Evolutionary conservation across 306 rosid genomes (phyloP), one percentile per base, ranked within the genome.

Genomic region (Clitoria ternatea): DNA sequence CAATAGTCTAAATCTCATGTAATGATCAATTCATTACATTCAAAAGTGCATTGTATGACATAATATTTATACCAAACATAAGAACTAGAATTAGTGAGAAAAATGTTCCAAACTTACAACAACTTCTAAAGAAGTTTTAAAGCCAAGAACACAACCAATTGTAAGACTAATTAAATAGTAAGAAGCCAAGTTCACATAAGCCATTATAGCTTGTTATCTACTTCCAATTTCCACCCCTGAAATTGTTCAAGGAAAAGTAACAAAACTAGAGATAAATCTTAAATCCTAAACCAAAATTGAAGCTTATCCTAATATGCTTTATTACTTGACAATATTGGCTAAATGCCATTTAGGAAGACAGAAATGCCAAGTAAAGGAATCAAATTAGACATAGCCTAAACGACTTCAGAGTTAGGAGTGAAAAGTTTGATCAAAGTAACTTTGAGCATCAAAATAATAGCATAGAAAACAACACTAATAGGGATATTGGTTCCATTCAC

Each of bases 201-300:
- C 91, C 32, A 89, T 88, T 20, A 86, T 69, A 19, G 39, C 88
- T 80, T 89, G 96, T 91, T 91, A 86, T 80, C 96, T 91, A 70
- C 88, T 86, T 61, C 91, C 96, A 80, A 89, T 89, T 43, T 91
- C 96, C 64, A 86, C 91, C 23, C 88, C 95, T 88, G 70, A 65
- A 56, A 73, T 13, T 15, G 23, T 32, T 36, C 24, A 30, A 6
- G 3, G 5, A 17, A 20, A 18, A 0, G 15, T 15, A 32, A 57
- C 9, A n/a, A 20, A 30, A 42, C 2, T 1, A 17, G 44, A 19
- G 18, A 60, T 47, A n/a, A 60, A 47, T n/a, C n/a, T n/a, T n/a
- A n/a, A n/a, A n/a, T n/a, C n/a, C n/a, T n/a, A n/a, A n/a, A n/a
- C 52, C 49, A 47, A 36, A 48, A 29, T 1, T 73, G 42, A 29